Evolutionary conservation across 2,329 filamentous ascomycete species (phyloP).

Genomic region (Nigrospora oryzae): DNA sequence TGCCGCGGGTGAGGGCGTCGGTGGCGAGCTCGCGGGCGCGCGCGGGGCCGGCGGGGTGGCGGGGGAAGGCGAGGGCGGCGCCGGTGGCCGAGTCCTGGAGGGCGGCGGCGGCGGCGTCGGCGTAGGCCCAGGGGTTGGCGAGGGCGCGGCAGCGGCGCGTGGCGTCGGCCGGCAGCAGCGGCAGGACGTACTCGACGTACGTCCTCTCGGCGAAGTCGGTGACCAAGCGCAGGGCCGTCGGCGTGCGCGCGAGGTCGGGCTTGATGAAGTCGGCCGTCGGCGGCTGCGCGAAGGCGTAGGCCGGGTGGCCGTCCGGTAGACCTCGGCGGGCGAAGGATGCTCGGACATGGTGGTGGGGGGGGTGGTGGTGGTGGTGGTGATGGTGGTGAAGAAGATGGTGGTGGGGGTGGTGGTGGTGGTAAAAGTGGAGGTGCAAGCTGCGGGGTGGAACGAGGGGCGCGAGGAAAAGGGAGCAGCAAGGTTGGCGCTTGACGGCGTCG

Average conservation of each 20-base stretch:
- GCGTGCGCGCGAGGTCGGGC: constrained; percentile 11
- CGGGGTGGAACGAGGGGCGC: too few species aligned
- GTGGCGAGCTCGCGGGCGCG: constrained; percentile 4
- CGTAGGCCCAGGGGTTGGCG: constrained; percentile 20
- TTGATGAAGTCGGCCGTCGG: constrained; percentile 13
- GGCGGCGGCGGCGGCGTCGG: constrained; percentile 10
- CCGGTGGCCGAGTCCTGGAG: constrained; percentile 10
- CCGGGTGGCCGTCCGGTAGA: constrained; percentile 5
- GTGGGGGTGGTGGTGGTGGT: too few species aligned
- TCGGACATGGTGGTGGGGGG: too few species aligned
- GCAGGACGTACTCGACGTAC: constrained; percentile 17
- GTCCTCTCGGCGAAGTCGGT: constrained; percentile 20
- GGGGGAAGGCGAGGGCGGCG: constrained; percentile 13
- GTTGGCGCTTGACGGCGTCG: too few species aligned
- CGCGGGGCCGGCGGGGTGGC: constrained; percentile 3
- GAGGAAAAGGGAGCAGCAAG: too few species aligned
- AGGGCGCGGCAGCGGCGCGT: constrained; percentile 18
- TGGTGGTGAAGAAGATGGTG: too few species aligned
- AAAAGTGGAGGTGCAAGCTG: too few species aligned
- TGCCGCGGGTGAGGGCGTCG: constrained; percentile 11
- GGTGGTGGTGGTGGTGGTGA: too few species aligned
- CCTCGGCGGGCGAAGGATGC: too few species aligned
- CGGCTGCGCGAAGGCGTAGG: constrained; percentile 13
- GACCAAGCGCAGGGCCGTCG: constrained; percentile 12
- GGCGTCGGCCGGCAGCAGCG: constrained; percentile 17